Base-by-base conservation (phyloP, 371 early-diverging fungal genomes). In the Nematocida major region DNA sequence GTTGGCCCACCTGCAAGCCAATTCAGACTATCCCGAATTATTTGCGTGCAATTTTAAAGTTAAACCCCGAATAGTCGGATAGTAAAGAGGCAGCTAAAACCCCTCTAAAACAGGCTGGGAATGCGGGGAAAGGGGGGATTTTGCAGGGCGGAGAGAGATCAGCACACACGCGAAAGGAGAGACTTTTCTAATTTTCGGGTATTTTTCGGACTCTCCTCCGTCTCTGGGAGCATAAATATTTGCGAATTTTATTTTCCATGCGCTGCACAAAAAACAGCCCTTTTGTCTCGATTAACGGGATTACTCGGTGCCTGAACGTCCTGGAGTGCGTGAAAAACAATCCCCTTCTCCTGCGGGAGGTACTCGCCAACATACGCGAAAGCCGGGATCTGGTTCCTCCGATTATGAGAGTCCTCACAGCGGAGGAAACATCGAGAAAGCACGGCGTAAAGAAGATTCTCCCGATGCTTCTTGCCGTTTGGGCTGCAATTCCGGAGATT, bases 401-500 rank as follows among this genome's bases (percentile, higher is more conserved):
- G 0, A 36, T 49, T 9, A 36, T 43, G 39, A 43, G 22, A 40
- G 24, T 43, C 20, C 39, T 42, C 15, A 61, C n/a, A 42, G n/a
- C 20, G 28, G 62, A 61, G 13, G 62, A 57, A 13, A 20, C 26
- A 24, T 45, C 42, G 7, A 63, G 54, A 13, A 67, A 54, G 45
- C 28, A 53, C n/a, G 49, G 43, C 1, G 38, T 20, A n/a, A 15
- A 59, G 18, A 54, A 40, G 40, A 18, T 22, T 9, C 28, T 73
- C 3, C 32, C 11, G 45, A 73, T 73, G 76, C 22, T 73, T 48
- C 4, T 73, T 5, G 51, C 36, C 22, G 20, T 67, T 5, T 67
- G 48, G 36, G n/a, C n/a, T 2, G 67, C 39, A 40, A 36, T 67
- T 54, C 70, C 70, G 20, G 59, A 61, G 32, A 49, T 67, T 24